These are phyloP conservation scores for Mytilinidion resinicola DNA, from an alignment of 495 filamentous ascomycete genomes.

Conservation along the genomic window DNA sequence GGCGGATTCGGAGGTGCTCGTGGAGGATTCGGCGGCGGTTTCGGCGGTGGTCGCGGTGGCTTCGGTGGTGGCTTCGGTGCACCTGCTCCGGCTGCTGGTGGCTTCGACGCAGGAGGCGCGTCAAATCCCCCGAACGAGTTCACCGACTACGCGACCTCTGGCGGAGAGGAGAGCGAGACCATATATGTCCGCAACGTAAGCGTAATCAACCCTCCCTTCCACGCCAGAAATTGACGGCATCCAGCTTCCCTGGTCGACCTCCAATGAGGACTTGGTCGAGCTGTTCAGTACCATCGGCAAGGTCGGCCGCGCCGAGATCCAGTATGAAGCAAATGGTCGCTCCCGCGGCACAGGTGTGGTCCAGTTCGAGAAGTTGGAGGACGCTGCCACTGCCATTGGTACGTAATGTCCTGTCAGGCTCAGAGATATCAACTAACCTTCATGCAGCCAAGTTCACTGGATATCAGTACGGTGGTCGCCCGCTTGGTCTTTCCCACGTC, in stretches of 20 bases:
- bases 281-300: constrained; percentile 97
- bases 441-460: constrained; percentile 81
- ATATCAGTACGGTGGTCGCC: constrained; percentile 94
- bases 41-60: constrained; percentile 36
- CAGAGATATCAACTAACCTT: constrained; percentile 12
- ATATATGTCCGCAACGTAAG: constrained; percentile 98
- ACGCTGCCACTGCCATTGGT: constrained; percentile 86
- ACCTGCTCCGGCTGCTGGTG: constrained; percentile 38
- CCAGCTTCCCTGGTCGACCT: constrained; percentile 96
- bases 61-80: constrained; percentile 32
- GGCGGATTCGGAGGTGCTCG: constrained; percentile 41
- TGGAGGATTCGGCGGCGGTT: constrained; percentile 30
- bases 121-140: constrained; percentile 78
- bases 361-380: constrained; percentile 74
- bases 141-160: constrained; percentile 86
- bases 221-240: constrained; percentile 13
- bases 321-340: constrained; percentile 94
- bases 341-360: constrained; percentile 95
- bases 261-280: constrained; percentile 93
- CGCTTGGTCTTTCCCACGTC: constrained; percentile 85
- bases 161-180: constrained; percentile 70
- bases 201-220: constrained; percentile 19
- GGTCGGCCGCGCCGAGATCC: constrained; percentile 95
- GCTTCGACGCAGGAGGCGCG: constrained; percentile 37
- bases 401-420: constrained; percentile 28